Percentiles rank a stretch among this genome's conserved stretches.
phyloP scores from a whole-genome alignment of 352 stramenopile genomes.

The Phytophthora fragariae region DNA sequence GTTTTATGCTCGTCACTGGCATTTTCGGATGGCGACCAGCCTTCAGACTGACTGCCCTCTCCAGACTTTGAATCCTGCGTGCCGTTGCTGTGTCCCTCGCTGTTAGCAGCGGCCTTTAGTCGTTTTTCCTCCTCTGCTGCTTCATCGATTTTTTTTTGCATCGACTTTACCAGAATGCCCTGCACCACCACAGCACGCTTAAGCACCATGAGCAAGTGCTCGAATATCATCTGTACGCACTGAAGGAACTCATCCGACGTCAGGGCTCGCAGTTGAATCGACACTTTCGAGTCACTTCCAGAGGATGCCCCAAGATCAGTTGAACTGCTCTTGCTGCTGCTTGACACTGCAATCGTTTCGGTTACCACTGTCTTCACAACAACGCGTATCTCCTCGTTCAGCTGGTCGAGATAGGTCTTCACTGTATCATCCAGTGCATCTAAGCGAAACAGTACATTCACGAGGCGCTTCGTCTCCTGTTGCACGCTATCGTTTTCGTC shows the following conservation, averaged over 20 bases:
- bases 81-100: conserved; percentile 18
- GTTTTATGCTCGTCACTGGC: conserved; percentile 55
- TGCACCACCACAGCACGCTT: conserved; percentile 84
- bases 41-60: conserved; percentile 14
- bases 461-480: conserved; percentile 58
- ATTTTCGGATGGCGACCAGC: conserved; percentile 57
- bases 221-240: conserved; percentile 92
- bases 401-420: conserved; percentile 76
- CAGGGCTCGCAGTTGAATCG: conserved; percentile 77
- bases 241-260: conserved; percentile 88
- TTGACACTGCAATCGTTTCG: conserved; percentile 84
- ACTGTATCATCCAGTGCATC: conserved; percentile 78
- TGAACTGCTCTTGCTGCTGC: conserved; percentile 48
- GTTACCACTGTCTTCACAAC: conserved; percentile 91
- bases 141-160: conserved; percentile 77
- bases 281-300: conserved; percentile 81
- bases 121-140: conserved; percentile 49
- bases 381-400: conserved; percentile 89
- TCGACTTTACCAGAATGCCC: conserved; percentile 69
- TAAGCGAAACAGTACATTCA: conserved; percentile 80
- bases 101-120: conserved; percentile 19
- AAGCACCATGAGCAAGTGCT: conserved; percentile 85
- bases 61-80: conserved; percentile 18
- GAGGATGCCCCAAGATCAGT: conserved; percentile 30
- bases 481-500: conserved; percentile 49